These are phyloP conservation scores for Syzygium malaccense DNA, from an alignment of 441 rosid genomes.

Conservation along the genomic window DNA sequence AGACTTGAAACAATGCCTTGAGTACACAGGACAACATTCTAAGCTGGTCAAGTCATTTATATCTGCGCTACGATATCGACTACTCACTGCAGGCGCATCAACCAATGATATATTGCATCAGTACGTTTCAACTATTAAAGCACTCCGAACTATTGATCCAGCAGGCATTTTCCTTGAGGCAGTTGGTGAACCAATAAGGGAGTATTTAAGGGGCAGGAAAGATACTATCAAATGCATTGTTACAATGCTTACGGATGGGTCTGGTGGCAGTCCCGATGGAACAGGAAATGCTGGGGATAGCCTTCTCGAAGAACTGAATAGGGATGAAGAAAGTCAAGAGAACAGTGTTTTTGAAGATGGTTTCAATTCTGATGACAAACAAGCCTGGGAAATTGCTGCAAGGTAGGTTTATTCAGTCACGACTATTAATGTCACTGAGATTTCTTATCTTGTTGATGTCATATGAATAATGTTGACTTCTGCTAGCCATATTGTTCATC, in stretches of 20 bases:
- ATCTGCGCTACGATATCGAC: conserved; percentile 75
- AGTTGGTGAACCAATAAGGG: conserved; percentile 96
- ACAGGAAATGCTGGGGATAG: conserved; percentile 87
- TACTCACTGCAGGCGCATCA: conserved; percentile 98
- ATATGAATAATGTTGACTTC: not conserved
- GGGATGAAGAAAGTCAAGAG: conserved; percentile 87
- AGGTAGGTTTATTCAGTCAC: conserved; percentile 28
- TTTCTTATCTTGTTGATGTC: not conserved
- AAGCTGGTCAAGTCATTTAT: conserved; percentile 90
- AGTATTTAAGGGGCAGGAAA: conserved; percentile 84
- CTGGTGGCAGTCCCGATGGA: conserved; percentile 73
- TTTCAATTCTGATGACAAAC: conserved; percentile 80
- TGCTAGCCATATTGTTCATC: not conserved
- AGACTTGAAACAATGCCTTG: conserved; percentile 93
- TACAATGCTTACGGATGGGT: conserved; percentile 97
- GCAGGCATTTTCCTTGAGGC: conserved; percentile 95
- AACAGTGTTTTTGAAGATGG: conserved; percentile 61
- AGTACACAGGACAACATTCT: conserved; percentile 92
- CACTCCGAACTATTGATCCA: conserved; percentile 89
- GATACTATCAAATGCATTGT: conserved; percentile 96
- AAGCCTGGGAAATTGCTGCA: conserved; percentile 76
- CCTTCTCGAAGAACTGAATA: conserved; percentile 96
- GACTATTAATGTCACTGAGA: not conserved
- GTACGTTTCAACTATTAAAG: conserved; percentile 93
- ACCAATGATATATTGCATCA: conserved; percentile 99